Conservation (phyloP, 2,329 filamentous ascomycete genomes). For the Parafenestella ontariensis region DNA sequence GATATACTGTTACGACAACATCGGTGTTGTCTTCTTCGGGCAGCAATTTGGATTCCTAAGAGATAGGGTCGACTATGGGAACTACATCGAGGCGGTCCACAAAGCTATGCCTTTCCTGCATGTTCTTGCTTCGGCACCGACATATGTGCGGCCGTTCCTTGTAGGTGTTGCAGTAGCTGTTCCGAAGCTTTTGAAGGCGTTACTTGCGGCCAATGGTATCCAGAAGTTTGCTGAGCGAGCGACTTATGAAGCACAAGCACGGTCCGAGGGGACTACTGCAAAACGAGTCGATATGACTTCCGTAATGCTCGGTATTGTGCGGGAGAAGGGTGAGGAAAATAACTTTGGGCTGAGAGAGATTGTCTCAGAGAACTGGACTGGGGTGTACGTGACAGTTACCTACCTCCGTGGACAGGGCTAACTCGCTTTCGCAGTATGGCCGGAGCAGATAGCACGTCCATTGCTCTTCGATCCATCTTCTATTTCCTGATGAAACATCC, state of each 20-base stretch:
- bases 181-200: conserved; percentile 32
- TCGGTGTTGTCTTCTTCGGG: conserved; percentile 23
- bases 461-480: conserved; percentile 44
- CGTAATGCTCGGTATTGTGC: conserved; percentile 38
- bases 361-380: conserved; percentile 35
- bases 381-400: conserved; percentile 37
- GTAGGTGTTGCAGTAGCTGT: conserved; percentile 15
- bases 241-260: conserved; percentile 16
- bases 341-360: conserved; percentile 40
- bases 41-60: conserved; percentile 29
- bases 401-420: background rate
- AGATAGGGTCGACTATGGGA: conserved; percentile 25
- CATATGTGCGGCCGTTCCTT: conserved; percentile 12
- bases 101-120: conserved; percentile 37
- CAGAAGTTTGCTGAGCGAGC: conserved; percentile 21
- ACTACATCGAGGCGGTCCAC: conserved; percentile 42
- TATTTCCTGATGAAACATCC: conserved; percentile 50
- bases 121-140: conserved; percentile 15
- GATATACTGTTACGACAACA: conserved; percentile 37
- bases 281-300: conserved; percentile 40
- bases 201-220: conserved; percentile 23
- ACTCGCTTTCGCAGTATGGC: conserved; percentile 34
- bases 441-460: conserved; percentile 48
- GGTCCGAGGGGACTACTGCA: conserved; percentile 14
- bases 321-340: conserved; percentile 36